Evolutionary conservation across 139 green algal genomes (phyloP).

Genomic region (Coelastrella sp.): DNA sequence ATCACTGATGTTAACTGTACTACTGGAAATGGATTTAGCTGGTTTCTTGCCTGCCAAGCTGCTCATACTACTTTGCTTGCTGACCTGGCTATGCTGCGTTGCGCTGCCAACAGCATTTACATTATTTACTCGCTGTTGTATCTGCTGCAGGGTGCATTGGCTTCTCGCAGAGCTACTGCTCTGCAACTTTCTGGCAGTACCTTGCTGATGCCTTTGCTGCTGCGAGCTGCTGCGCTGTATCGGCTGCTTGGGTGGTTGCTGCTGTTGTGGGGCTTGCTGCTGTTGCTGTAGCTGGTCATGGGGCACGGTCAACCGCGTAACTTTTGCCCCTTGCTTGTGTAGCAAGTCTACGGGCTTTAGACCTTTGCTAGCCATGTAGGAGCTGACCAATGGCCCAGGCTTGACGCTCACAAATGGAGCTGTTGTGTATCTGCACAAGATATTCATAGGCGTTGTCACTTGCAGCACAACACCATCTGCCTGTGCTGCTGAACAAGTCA

Average conservation of each 20-base stretch:
- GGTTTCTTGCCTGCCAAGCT: background rate
- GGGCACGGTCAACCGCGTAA: background rate
- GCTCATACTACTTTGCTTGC: background rate
- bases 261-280: background rate
- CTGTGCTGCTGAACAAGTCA: background rate
- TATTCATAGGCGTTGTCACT: background rate
- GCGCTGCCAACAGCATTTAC: background rate
- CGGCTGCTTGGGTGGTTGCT: too few relatives aligned
- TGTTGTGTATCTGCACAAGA: conserved; percentile 1
- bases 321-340: background rate
- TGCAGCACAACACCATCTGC: background rate
- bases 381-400: conserved; percentile 16
- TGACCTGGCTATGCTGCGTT: background rate
- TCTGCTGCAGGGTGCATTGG: background rate
- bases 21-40: background rate
- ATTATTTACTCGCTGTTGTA: background rate
- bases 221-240: too few relatives aligned
- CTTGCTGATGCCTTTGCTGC: too few relatives aligned
- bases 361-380: conserved; percentile 1
- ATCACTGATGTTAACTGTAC: background rate
- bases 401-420: background rate
- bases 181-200: too few relatives aligned
- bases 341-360: background rate
- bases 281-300: background rate
- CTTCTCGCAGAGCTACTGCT: background rate